Conservation (phyloP, 2,329 filamentous ascomycete species). For the Arthrobotrys sphaeroides region DNA sequence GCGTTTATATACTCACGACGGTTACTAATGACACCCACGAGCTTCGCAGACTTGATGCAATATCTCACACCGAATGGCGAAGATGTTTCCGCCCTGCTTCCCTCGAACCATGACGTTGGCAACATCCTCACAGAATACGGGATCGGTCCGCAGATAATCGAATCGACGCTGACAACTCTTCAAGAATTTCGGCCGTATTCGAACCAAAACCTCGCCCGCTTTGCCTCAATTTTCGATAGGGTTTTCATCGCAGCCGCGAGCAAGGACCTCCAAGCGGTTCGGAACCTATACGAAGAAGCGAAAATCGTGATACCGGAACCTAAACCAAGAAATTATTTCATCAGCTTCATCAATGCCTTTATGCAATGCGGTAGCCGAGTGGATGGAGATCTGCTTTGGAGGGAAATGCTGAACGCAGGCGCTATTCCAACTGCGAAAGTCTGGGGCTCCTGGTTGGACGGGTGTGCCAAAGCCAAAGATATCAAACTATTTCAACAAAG, state of each 20-base stretch:
- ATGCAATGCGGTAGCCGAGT: conserved; percentile 29
- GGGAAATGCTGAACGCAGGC: conserved; percentile 37
- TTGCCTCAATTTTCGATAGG: conserved; percentile 22
- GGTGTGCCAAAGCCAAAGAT: conserved; percentile 38
- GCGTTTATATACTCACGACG: conserved; percentile 28
- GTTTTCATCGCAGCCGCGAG: conserved; percentile 34
- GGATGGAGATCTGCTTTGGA: conserved; percentile 36
- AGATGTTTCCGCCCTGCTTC: conserved; percentile 25
- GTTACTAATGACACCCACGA: conserved; percentile 31
- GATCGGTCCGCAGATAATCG: conserved; percentile 11
- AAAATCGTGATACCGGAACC: conserved; percentile 12
- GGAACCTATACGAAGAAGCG: conserved; percentile 18
- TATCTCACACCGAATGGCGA: conserved; percentile 34
- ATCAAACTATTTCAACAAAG: conserved; percentile 34
- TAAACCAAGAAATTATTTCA: conserved; percentile 24
- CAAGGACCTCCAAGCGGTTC: conserved; percentile 10
- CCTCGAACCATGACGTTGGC: conserved; percentile 17
- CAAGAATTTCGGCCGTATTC: conserved; percentile 47
- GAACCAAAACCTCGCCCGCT: conserved; percentile 16
- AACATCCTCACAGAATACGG: conserved; percentile 24
- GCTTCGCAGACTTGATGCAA: conserved; percentile 26
- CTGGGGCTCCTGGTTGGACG: conserved; percentile 43
- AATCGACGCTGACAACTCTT: conserved; percentile 13
- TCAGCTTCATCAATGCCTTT: conserved; percentile 41
- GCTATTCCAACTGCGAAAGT: conserved; percentile 35